Conservation (phyloP, 2,329 filamentous ascomycete genomes). For the Gnomoniopsis sp. region DNA sequence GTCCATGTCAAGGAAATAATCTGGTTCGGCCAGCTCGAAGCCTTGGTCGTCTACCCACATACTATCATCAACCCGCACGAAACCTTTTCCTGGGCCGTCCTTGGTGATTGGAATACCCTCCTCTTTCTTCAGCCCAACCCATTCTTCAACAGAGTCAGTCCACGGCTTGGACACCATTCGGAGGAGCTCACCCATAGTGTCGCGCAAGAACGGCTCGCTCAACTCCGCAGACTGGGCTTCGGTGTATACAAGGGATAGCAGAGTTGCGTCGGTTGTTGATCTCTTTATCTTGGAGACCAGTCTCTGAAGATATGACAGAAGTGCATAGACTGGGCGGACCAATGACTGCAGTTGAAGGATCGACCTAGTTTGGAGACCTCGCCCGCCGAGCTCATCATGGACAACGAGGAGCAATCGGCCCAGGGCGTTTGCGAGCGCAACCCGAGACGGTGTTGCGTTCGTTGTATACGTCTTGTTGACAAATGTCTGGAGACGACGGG, state of each 20-base stretch:
- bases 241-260: slow-evolving; percentile 59
- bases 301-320: slow-evolving; percentile 49
- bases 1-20: slow-evolving; percentile 60
- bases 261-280: slow-evolving; percentile 52
- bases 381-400: slow-evolving; percentile 45
- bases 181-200: slow-evolving; percentile 66
- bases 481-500: slow-evolving; percentile 43
- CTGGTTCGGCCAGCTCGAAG: slow-evolving; percentile 52
- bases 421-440: slow-evolving; percentile 50
- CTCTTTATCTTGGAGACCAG: slow-evolving; percentile 46
- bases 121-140: slow-evolving; percentile 68
- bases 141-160: slow-evolving; percentile 55
- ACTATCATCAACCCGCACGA: slow-evolving; percentile 56
- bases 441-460: slow-evolving; percentile 41
- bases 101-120: slow-evolving; percentile 52
- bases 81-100: slow-evolving; percentile 48
- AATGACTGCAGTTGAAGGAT: slow-evolving; percentile 51
- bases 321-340: slow-evolving; percentile 41
- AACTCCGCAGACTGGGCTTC: slow-evolving; percentile 63
- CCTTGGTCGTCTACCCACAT: slow-evolving; percentile 57
- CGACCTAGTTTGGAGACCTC: slow-evolving; percentile 40
- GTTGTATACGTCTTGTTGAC: slow-evolving; percentile 43
- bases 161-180: slow-evolving; percentile 31
- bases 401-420: slow-evolving; percentile 46
- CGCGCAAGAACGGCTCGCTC: slow-evolving; percentile 56